These are phyloP conservation scores for Mortierella sp. DNA, from an alignment of 371 early-diverging fungal species.

Conservation along the genomic window DNA sequence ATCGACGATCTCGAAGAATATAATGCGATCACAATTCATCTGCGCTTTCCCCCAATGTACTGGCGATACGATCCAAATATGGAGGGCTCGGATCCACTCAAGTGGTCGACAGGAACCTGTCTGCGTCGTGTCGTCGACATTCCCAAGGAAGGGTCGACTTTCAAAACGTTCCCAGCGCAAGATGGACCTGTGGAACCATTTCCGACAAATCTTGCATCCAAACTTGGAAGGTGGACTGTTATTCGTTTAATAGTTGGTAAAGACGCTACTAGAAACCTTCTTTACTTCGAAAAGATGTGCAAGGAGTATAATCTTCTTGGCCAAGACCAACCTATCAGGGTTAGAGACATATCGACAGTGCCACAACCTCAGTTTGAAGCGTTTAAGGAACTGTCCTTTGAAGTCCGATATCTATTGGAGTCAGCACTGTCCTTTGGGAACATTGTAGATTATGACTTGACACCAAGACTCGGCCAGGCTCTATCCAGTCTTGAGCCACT, in stretches of 20 bases:
- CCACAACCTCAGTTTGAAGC: conserved; percentile 2
- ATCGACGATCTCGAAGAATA: neutral
- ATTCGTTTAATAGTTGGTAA: conserved; percentile 14
- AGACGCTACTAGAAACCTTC: neutral
- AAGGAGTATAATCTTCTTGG: conserved; percentile 22
- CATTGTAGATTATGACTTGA: conserved; percentile 61
- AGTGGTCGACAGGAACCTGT: conserved; percentile 19
- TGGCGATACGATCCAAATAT: conserved; percentile 36
- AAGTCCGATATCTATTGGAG: conserved; percentile 65
- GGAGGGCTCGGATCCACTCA: conserved; percentile 3
- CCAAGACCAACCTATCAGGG: neutral
- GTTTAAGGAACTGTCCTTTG: conserved; percentile 40
- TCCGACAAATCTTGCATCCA: conserved; percentile 27
- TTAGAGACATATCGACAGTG: neutral
- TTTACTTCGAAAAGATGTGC: conserved; percentile 1
- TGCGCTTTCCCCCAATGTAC: conserved; percentile 40
- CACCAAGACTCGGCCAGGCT: conserved; percentile 51
- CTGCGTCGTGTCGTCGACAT: conserved; percentile 48
- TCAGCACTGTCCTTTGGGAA: conserved; percentile 56
- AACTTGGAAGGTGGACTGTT: conserved; percentile 45
- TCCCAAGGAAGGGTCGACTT: conserved; percentile 6
- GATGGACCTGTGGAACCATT: conserved; percentile 23
- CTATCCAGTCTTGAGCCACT: conserved; percentile 42
- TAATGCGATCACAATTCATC: conserved; percentile 22
- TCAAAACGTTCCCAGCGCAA: neutral